Base-by-base conservation (phyloP, 2,329 filamentous ascomycete species). In the Ploettnerulaceae sp. region DNA sequence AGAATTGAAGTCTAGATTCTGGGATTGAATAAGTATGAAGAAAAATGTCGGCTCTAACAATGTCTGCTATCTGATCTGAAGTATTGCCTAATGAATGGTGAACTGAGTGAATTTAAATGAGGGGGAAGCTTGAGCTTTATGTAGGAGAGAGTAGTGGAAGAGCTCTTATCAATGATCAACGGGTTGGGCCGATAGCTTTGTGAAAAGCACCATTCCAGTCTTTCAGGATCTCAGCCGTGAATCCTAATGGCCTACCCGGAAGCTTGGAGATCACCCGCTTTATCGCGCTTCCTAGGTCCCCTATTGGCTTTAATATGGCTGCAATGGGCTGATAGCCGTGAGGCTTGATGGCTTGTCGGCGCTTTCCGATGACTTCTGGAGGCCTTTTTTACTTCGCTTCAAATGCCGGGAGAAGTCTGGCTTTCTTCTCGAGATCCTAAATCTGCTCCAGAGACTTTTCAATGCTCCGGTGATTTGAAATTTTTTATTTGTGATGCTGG, bases 311-410 rank as follows among this genome's bases (percentile, higher is more conserved):
- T 29, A 8, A n/a, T 29, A n/a, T 8, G 9, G 26, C 11, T 29
- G 7, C 4, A 29, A 11, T 29, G 26, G 26, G 26, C n/a, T 29
- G 7, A 29, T 8, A n/a, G 14, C 18, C 38, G 38, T 33, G 39
- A 42, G 21, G 28, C 39, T 33, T n/a, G 32, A 44, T 15, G 24
- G 31, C 31, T 35, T 44, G 24, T 44, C 31, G 31, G 41, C 41
- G 31, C 15, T 28, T n/a, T 44, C 41, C 24, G 22, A 36, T n/a
- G 2, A 21, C 32, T 28, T 18, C 21, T 26, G 31, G 29, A 29
- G 22, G 11, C 12, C 31, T 42, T 25, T 33, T 20, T 14, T 25
- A 18, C 25, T 24, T 18, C 29, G 24, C 20, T 11, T 14, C 20
- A 22, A 33, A 17, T 32, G 11, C 15, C 20, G 24, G 6, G 15